Base-by-base conservation (phyloP, 441 rosid species). In the Mallotus repandus region DNA sequence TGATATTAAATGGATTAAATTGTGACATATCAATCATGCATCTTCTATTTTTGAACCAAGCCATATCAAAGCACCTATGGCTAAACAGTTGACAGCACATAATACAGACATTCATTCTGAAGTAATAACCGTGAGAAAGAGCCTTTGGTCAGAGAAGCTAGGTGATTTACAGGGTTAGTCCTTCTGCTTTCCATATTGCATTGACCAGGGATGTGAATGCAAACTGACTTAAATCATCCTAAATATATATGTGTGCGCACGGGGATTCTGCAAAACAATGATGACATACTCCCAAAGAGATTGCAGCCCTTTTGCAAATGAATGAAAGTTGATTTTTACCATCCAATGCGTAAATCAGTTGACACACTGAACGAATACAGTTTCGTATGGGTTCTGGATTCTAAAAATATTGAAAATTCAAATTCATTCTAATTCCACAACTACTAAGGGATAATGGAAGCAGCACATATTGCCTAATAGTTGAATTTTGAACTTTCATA, bases 21-120 rank as follows among this genome's bases (percentile, higher is more conserved):
- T 38, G 2, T 18, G 67, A 9, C 19, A 13, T 19, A 22, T 66
- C 11, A 8, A 48, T 48, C 9, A 48, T 7, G 22, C 13, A n/a
- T 18, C 21, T 38, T 38, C 19, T 46, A 73, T 49, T 58, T 25
- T 29, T 49, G 32, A 60, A 74, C 59, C 66, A 50, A 21, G 68
- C 58, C 61, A 38, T 35, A 21, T 32, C 16, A 61, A 62, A 72
- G 22, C 67, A 57, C 21, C 63, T 21, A 32, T 66, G n/a, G 25
- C n/a, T 58, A 2, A 38, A 49, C 12, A 64, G 43, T 13, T 41
- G 38, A 64, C 54, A 35, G 53, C 41, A 54, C 54, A 12, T 46
- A 68, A 5, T 38, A 6, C 3, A 16, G 48, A 25, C 54, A 53
- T 32, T 5, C n/a, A 32, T 52, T 4, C 7, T 16, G 14, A 15